Conservation (phyloP, 495 filamentous ascomycete genomes). For the Penicillium salamii region DNA sequence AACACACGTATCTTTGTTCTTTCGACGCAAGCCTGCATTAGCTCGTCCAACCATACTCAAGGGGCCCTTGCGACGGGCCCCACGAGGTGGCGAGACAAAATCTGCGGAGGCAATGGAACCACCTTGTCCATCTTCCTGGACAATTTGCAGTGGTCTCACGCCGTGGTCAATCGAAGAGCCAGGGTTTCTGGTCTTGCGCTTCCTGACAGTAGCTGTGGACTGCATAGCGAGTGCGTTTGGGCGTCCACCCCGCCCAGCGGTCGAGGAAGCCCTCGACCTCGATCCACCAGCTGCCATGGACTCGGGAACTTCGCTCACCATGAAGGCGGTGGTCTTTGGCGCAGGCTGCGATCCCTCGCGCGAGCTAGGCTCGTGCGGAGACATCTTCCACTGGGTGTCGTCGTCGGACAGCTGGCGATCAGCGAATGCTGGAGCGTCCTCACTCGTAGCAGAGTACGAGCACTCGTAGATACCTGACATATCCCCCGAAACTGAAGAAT, state of each 20-base stretch:
- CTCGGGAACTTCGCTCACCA: conserved; percentile 40
- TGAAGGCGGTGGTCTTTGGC: conserved; percentile 35
- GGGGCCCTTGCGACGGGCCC: conserved; percentile 47
- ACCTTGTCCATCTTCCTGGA: conserved; percentile 48
- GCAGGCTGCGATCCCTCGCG: conserved; percentile 25
- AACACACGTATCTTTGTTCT: conserved; percentile 51
- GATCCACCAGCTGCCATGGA: conserved; percentile 22
- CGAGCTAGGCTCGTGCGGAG: conserved; percentile 23
- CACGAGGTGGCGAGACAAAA: conserved; percentile 45
- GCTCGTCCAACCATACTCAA: conserved; percentile 43
- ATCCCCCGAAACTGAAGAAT: conserved; percentile 40
- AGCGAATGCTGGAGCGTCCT: conserved; percentile 31
- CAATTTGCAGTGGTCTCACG: conserved; percentile 42
- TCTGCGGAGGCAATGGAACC: conserved; percentile 49
- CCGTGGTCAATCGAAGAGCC: conserved; percentile 30
- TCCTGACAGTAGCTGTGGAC: conserved; percentile 34
- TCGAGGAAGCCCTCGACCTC: conserved; percentile 25
- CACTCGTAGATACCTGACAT: conserved; percentile 34
- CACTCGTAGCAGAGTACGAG: conserved; percentile 37
- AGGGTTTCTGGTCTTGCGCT: conserved; percentile 40
- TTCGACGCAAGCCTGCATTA: conserved; percentile 44
- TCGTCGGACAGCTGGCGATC: conserved; percentile 34
- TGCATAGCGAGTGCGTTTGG: conserved; percentile 37
- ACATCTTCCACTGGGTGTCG: conserved; percentile 29
- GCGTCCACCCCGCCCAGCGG: conserved; percentile 26